A percentile compares a stretch with the other conserved stretches of the same genome.
These are phyloP conservation scores for Thraustochytrium striatum DNA, from an alignment of 352 stramenopile genomes.

Conservation along the genomic window DNA sequence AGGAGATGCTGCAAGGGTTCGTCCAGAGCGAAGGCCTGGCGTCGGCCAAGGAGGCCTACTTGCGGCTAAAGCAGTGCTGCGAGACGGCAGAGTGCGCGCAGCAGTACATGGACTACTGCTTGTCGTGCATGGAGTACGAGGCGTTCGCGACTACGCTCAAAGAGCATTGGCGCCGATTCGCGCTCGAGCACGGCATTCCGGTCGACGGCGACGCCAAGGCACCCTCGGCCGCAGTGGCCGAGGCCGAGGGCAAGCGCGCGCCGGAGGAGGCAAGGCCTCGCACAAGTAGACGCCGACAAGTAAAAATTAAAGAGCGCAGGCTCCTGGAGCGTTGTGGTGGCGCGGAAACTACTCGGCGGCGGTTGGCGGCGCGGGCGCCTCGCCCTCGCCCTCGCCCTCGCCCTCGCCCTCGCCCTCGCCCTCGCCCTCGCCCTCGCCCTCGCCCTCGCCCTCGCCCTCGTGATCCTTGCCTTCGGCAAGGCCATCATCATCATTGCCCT, in stretches of 20 bases:
- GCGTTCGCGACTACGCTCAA: neutral
- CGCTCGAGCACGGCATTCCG: conserved; percentile 6
- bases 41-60: neutral
- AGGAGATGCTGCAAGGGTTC: conserved; percentile 31
- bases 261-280: neutral
- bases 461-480: too few species aligned
- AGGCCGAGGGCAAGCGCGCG: neutral
- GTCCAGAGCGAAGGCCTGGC: neutral
- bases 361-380: too few species aligned
- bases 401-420: too few species aligned
- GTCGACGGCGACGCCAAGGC: neutral
- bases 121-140: conserved; percentile 14
- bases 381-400: too few species aligned
- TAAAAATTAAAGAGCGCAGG: too few species aligned
- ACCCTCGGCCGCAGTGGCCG: neutral
- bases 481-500: neutral
- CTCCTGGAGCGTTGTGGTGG: too few species aligned
- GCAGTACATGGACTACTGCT: conserved; percentile 24
- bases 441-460: too few species aligned
- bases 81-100: neutral
- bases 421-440: too few species aligned
- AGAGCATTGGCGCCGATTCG: conserved; percentile 9
- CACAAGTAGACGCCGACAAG: neutral
- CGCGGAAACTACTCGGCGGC: too few species aligned
- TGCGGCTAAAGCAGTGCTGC: neutral